Base-by-base conservation (phyloP, 2,329 filamentous ascomycete species). In the Endoconidiophora polonica region DNA sequence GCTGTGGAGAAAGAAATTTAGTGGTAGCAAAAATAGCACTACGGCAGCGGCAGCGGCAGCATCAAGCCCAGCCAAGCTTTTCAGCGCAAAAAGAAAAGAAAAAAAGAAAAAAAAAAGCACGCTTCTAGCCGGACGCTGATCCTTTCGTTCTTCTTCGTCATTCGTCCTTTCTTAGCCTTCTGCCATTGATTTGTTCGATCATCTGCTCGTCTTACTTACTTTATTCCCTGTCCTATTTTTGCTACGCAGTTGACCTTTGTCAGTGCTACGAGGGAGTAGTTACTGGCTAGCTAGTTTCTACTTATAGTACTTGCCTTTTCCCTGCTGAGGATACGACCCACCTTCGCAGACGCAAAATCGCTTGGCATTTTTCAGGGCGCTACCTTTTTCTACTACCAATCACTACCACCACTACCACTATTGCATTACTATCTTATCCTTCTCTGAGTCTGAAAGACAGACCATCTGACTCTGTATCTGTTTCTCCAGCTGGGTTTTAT, bases 311-410 rank as follows among this genome's bases (percentile, higher is more conserved):
- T 45, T 33, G 29, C 29, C 29, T 33, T 14, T 18, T 37, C 18
- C 43, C 43, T 45, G 43, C 36, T 38, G 39, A 12, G 29, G 44
- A 44, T 50, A 46, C 43, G 33, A 41, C 41, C 48, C 42, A 50
- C 48, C 42, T 22, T 22, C 16, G 7, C 10, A 38, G 20, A 46
- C 36, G 39, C 36, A 46, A 38, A 46, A 38, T 41, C 26, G 43
- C 48, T 46, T 45, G 42, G 43, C 48, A 45, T 26, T 40, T 29
- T 39, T 42, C 44, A 23, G 18, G 39, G 42, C 36, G 7, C 20
- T 43, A 43, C 41, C 24, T 48, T 48, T 48, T 43, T 24, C 44
- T 49, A 23, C 26, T 26, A 33, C 36, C 36, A 18, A 18, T 18
- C 16, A 20, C 22, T 43, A 20, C 36, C 36, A 18, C 24, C 18